Evolutionary conservation across 169 alveolate genomes (phyloP), one percentile per base, ranked within the genome.

Genomic region (Plasmodium sp.): DNA sequence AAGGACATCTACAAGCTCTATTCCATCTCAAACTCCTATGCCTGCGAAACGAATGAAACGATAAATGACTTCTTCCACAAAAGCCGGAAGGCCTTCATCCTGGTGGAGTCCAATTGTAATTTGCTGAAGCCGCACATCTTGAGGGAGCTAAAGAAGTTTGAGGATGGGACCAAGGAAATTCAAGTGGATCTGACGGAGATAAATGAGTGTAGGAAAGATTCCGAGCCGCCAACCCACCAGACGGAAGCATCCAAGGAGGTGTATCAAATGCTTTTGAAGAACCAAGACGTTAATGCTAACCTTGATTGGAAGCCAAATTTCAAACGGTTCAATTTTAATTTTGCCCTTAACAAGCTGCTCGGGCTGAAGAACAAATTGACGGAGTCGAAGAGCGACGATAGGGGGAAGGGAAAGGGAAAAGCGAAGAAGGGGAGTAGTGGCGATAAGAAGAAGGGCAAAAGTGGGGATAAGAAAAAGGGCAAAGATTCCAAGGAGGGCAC

Each of bases 71-170:
- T 88, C 67, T 88, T 88, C 62, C 22, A 79, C 9, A 88, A 67
- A 80, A 88, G 83, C 51, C 81, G 94, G 22, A 88, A 81, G 72
- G 77, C 91, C 45, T 45, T 80, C 4, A 88, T 88, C 16, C 18
- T 88, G 22, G 54, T 88, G 22, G 94, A 88, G 48, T 88, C 94
- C 0, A 88, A 88, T 62, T 58, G 58, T 22, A 88, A 88, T 58
- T 67, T 88, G 27, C 22, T 88, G 18, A n/a, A 88, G 58, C 91
- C 83, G 0, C 74, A 77, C 10, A 88, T 88, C 9, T 36, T 88
- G 5, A 88, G 22, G 27, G 85, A 88, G 51, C 62, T 88, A 58
- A 79, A 88, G 72, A 34, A 41, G 51, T 88, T 88, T 36, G 94
- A 88, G 16, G 94, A 88, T 79, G 90, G 90, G 2, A 88, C 72